Conservation (phyloP, 805 yeast genomes). For the Kuraishia floccosa region DNA sequence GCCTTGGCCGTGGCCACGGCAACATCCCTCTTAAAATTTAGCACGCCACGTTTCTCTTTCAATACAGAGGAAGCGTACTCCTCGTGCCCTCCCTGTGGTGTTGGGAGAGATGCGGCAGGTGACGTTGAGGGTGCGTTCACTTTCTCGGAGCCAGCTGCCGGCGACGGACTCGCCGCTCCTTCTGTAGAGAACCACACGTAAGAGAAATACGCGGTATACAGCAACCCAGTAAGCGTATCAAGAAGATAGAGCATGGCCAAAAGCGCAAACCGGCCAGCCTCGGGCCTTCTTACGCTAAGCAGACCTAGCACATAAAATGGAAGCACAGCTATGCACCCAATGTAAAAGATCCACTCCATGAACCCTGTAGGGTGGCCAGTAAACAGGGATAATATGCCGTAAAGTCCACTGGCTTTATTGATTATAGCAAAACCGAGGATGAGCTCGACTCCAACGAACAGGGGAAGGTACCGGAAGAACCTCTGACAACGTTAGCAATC, state of each 20-base stretch:
- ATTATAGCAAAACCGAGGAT: slow-evolving; percentile 65
- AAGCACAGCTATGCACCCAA: slow-evolving; percentile 49
- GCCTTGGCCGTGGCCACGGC: neutral
- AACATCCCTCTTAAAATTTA: neutral
- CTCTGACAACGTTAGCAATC: slow-evolving; percentile 19
- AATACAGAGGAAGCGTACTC: neutral
- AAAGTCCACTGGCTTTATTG: slow-evolving; percentile 83
- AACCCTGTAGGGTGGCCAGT: slow-evolving; percentile 83
- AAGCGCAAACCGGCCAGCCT: slow-evolving; percentile 49
- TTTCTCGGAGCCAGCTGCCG: neutral
- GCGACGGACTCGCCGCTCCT: too few species aligned
- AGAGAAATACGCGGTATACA: slow-evolving; percentile 67
- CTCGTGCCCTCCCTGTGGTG: slow-evolving; percentile 10
- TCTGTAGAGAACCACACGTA: slow-evolving; percentile 51
- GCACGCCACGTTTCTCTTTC: too few species aligned
- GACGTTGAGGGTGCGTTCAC: neutral
- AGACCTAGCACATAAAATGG: slow-evolving; percentile 58
- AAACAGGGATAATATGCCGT: slow-evolving; percentile 75
- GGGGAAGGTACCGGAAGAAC: slow-evolving; percentile 64
- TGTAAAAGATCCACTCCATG: slow-evolving; percentile 74
- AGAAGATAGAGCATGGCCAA: slow-evolving; percentile 49
- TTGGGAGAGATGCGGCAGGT: slow-evolving; percentile 5
- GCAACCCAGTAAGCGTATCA: slow-evolving; percentile 57
- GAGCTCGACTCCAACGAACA: slow-evolving; percentile 81
- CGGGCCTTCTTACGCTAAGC: slow-evolving; percentile 36